Evolutionary conservation across 1,284 basidiomycete species (phyloP).

Genomic region (Apiotrichum brassicae): DNA sequence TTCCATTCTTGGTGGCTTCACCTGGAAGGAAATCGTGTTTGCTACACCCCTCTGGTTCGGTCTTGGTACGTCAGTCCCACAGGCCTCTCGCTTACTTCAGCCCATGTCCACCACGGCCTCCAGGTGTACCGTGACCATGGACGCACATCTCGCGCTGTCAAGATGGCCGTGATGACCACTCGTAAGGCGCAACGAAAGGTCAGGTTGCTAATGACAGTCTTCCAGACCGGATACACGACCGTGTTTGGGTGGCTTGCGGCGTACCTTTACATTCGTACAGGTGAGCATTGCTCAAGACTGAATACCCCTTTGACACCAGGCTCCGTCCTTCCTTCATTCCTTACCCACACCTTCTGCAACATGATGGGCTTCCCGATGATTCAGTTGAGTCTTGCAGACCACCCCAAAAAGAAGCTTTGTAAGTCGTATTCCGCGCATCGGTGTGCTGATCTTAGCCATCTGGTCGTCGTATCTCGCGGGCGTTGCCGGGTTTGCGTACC

Average conservation of each 20-base stretch:
- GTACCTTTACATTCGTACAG: conserved; percentile 76
- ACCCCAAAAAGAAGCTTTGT: conserved; percentile 30
- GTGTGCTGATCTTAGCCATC: conserved; percentile 20
- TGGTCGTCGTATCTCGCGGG: conserved; percentile 35
- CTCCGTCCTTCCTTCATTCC: conserved; percentile 53
- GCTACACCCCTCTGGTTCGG: conserved; percentile 82
- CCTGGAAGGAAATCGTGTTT: conserved; percentile 61
- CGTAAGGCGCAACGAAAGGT: neutral
- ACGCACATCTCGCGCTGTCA: conserved; percentile 47
- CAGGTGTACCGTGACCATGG: conserved; percentile 71
- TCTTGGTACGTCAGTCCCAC: conserved; percentile 59
- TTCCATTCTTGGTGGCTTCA: conserved; percentile 62
- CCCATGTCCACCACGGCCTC: conserved; percentile 86
- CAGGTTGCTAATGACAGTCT: conserved; percentile 51
- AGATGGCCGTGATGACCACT: conserved; percentile 52
- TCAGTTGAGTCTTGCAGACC: conserved; percentile 24
- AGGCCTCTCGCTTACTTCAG: too few species aligned
- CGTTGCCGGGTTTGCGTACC: conserved; percentile 35
- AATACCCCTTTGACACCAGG: conserved; percentile 18
- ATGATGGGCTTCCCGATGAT: conserved; percentile 63
- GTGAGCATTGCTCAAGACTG: conserved; percentile 44
- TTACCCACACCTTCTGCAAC: conserved; percentile 86
- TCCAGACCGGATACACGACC: conserved; percentile 83
- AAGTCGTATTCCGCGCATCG: conserved; percentile 4
- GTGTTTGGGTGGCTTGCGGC: conserved; percentile 85